Evolutionary conservation across 2,329 filamentous ascomycete species (phyloP), one percentile per base, ranked within the genome.

Genomic region (Fusarium setosum): DNA sequence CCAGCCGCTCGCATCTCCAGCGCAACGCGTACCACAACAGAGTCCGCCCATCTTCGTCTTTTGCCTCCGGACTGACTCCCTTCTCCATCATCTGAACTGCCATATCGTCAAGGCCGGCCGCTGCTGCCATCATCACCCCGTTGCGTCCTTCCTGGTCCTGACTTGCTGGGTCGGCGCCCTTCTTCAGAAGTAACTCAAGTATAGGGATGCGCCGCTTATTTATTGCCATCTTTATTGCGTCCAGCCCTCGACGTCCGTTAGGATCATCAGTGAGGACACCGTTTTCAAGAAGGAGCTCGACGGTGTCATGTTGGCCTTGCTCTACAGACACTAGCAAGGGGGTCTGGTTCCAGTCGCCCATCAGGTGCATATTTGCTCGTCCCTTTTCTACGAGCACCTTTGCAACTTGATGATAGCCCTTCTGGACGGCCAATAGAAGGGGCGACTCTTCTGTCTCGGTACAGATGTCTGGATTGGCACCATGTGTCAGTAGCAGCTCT

Each of bases 1-100:
- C n/a, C n/a, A n/a, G n/a, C n/a, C n/a, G n/a, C n/a, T n/a, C n/a
- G n/a, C n/a, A n/a, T n/a, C n/a, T n/a, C n/a, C n/a, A n/a, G n/a
- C n/a, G n/a, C 1, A 32, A 41, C 3, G 35, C 61, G n/a, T 65
- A 65, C 41, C 58, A 53, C 0, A 65, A 11, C 1, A 65, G 7
- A 5, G 35, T 42, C 5, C 40, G 31, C 3, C 61, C 62, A 2
- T 44, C 7, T 3, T 38, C 21, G 3, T 48, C 31, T 10, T 41
- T 18, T 2, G 23, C 11, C 2, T 35, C 31, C 1, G 20, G 6
- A 8, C 10, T 18, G 3, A 5, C 7, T 1, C 61, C 12, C 0
- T n/a, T 6, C 5, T 53, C 41, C 1, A 49, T 42, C n/a, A 65
- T 24, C 0, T 24, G 18, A 6, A 61, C 42, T 1, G 61, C 50